phyloP scores from a whole-genome alignment of 148 eudicot genomes.

The Diospyros lotus region DNA sequence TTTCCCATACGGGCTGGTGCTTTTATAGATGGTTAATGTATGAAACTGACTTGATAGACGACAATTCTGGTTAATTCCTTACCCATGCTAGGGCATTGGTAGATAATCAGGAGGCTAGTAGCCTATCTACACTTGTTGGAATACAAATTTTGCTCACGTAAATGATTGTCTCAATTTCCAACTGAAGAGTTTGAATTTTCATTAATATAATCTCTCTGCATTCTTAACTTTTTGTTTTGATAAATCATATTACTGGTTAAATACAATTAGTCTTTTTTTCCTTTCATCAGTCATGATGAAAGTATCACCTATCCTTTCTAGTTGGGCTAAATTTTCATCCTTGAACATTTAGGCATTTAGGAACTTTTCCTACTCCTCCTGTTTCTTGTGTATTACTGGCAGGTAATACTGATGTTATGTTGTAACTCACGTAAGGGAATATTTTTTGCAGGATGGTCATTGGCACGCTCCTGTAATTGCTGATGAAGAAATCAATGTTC shows the following conservation, averaged over 20 bases:
- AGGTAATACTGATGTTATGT: not conserved
- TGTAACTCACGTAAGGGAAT: not conserved
- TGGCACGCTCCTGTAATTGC: constrained; percentile 74
- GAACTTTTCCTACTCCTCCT: not conserved
- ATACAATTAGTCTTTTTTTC: not conserved
- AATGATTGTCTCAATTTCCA: not conserved
- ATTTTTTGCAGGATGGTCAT: constrained; percentile 55
- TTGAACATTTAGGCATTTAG: not conserved
- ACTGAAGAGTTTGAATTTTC: not conserved
- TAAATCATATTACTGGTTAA: not conserved
- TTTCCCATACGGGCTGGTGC: not conserved
- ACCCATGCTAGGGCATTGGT: not conserved
- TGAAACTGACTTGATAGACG: not conserved
- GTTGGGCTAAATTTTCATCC: not conserved
- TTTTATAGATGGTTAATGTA: not conserved
- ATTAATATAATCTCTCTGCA: not conserved
- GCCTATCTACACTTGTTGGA: not conserved
- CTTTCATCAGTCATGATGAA: constrained; percentile 6
- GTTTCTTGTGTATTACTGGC: not conserved
- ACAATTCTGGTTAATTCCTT: not conserved
- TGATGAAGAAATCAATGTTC: constrained; percentile 61
- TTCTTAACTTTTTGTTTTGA: not conserved
- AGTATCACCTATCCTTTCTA: not conserved
- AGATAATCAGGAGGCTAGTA: not conserved
- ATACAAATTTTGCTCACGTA: no score